Base-by-base conservation (phyloP, 257 asterid genomes). In the Mitragyna speciosa region DNA sequence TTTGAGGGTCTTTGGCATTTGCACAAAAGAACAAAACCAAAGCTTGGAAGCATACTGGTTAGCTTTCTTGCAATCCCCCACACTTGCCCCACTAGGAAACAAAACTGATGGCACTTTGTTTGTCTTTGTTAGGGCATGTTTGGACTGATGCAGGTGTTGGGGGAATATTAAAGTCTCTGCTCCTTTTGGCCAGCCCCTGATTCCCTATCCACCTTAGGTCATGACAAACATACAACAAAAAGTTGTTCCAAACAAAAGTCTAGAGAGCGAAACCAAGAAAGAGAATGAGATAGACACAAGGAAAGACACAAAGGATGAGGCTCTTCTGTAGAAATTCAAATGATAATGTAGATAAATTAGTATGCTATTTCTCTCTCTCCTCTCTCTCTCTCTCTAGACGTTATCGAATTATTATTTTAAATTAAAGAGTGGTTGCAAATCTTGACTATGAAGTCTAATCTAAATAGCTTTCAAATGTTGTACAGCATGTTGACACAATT, bases 101-200 rank as follows among this genome's bases (percentile, higher is more conserved):
- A 91, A 86, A 86, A 82, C 74, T 85, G 90, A 88, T 86, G 91
- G 89, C 90, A 86, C 86, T 79, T 89, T 75, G 87, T 85, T 90
- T 92, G 96, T 80, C 87, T 86, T 90, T 90, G 97, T 88, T 90
- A 89, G 88, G 93, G 88, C 89, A 72, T 89, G 93, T 85, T 91
- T 89, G 97, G 96, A 89, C n/a, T 52, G 41, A 83, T 67, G 86
- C 83, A 67, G 72, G 24, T 12, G 66, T 86, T 73, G 83, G 72
- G 72, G 76, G 94, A 94, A 91, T 90, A 89, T 89, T 86, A 52
- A 61, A 81, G 58, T 68, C 69, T 63, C 36, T 31, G 52, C 52
- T 76, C 75, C 86, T 4, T 84, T 88, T 85, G 74, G 89, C 87
- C 89, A 80, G 78, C 87, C 73, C 65, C 80, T 85, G 93, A 91